Evolutionary conservation across 306 rosid genomes (phyloP), one percentile per base, ranked within the genome.

Genomic region (Lathyrus aphaca): DNA sequence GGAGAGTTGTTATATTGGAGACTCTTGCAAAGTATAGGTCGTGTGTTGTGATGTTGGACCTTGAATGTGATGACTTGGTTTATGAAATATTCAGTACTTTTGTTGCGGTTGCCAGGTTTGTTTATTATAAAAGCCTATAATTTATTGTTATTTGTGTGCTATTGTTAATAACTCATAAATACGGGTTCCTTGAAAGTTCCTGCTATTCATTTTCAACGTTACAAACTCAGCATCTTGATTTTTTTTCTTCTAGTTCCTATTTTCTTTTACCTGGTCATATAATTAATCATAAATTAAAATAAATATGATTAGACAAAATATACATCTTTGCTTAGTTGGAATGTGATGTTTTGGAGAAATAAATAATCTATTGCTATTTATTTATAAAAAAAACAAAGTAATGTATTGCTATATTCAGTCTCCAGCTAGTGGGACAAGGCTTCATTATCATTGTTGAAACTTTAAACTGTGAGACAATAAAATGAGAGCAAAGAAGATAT

Each of bases 41-140:
- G 8, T 95, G 99, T 54, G 99, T 95, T 71, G 99, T 95, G 71
- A 95, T 95, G 97, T 77, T 95, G 83, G 99, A 95, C 80, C 99
- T 95, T 57, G 99, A 95, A 83, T 95, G 99, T 74, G 86, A 91
- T 76, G 96, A 87, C 76, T 80, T 95, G 82, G 99, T 95, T 73
- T 83, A 83, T 75, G 96, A 89, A 74, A 95, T 95, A 95, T 89
- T 95, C 90, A 80, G 81, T 81, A 87, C 89, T 43, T 95, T 95
- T 84, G 76, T 95, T 51, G 80, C 83, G 0, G 97, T 89, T 81
- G 96, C 89, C 86, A 95, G 99, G 99, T 95, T 79, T 60, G 92
- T 75, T 67, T 66, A 54, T 69, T 27, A 57, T 58, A 50, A 45
- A 73, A 29, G 39, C 32, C 72, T 66, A 14, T 29, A 50, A 16